Percentiles rank a stretch among this genome's conserved stretches.
These are phyloP conservation scores for Trametes sp. DNA, from an alignment of 1,284 basidiomycete genomes.

Conservation along the genomic window DNA sequence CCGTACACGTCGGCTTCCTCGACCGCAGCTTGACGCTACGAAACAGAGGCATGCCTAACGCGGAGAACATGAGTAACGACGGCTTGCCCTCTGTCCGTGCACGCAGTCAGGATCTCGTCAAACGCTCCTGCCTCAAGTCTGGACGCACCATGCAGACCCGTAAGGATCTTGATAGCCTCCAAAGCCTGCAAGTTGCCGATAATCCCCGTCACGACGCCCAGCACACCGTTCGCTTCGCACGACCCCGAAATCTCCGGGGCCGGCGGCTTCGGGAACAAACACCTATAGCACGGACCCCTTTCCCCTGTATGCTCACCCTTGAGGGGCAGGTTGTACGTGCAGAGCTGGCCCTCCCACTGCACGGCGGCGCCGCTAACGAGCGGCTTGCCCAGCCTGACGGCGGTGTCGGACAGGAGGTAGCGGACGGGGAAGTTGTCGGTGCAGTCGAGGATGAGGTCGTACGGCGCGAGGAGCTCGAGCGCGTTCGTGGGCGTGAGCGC, in stretches of 20 bases:
- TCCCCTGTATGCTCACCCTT: constrained; percentile 44
- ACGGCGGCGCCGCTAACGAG: constrained; percentile 96
- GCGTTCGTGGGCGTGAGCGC: constrained; percentile 72
- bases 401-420: constrained; percentile 93
- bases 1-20: constrained; percentile 66
- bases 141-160: constrained; percentile 72
- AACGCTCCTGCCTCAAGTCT: not conserved
- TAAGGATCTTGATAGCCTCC: constrained; percentile 87
- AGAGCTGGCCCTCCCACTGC: constrained; percentile 90
- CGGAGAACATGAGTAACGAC: constrained; percentile 76
- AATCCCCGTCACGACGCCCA: constrained; percentile 90
- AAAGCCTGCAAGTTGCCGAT: constrained; percentile 93
- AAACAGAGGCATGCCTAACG: constrained; percentile 76
- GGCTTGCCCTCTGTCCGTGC: constrained; percentile 60
- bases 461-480: constrained; percentile 60
- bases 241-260: constrained; percentile 69
- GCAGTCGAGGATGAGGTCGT: constrained; percentile 91
- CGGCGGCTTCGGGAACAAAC: constrained; percentile 86
- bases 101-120: not conserved
- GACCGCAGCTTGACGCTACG: constrained; percentile 82
- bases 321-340: constrained; percentile 67
- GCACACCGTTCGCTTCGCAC: constrained; percentile 92
- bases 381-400: constrained; percentile 77
- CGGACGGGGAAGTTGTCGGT: constrained; percentile 94
- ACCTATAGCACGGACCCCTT: constrained; percentile 92